Evolutionary conservation across 306 rosid genomes (phyloP), one percentile per base, ranked within the genome.

Genomic region (Prinsepia uniflora): DNA sequence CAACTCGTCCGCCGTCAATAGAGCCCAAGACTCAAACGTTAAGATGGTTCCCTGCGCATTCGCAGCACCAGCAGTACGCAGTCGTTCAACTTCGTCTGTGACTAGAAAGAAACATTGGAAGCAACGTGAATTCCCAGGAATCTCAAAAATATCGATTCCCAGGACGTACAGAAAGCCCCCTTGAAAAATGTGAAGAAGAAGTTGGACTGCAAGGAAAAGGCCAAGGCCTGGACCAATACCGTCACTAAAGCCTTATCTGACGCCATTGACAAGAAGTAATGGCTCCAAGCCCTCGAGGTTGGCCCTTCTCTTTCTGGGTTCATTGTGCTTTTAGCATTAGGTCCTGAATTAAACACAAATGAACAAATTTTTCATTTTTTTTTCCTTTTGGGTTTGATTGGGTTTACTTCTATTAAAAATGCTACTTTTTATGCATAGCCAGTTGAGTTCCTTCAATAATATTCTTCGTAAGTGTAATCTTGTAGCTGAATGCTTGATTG

Each of bases 211-310:
- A 89, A 85, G 73, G 59, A 73, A 65, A 55, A 82, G 24, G 97
- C 99, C 40, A 95, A 91, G 70, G 97, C 92, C 1, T 95, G 96
- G 99, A 97, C 65, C 77, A 87, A 74, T 79, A 95, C 99, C 73
- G 97, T 95, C 73, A 89, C 99, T 6, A 97, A 95, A 78, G 75
- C 92, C 82, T 80, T 95, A 55, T 83, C 83, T 2, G 91, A 89
- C 41, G 76, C 74, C 61, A 78, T 95, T 62, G 79, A 84, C 17
- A 95, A 91, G 50, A 95, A 91, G 68, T 91, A 86, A n/a, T 95
- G 99, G 99, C 80, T 86, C 72, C 96, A 86, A 81, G 96, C 99
- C n/a, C 91, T 95, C 41, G 78, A 95, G 99, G 99, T 90, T 47
- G 19, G 18, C n/a, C 40, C 58, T 54, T 70, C 41, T 41, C 72